phyloP scores from a whole-genome alignment of 306 rosid genomes.

The Bauhinia variegata region DNA sequence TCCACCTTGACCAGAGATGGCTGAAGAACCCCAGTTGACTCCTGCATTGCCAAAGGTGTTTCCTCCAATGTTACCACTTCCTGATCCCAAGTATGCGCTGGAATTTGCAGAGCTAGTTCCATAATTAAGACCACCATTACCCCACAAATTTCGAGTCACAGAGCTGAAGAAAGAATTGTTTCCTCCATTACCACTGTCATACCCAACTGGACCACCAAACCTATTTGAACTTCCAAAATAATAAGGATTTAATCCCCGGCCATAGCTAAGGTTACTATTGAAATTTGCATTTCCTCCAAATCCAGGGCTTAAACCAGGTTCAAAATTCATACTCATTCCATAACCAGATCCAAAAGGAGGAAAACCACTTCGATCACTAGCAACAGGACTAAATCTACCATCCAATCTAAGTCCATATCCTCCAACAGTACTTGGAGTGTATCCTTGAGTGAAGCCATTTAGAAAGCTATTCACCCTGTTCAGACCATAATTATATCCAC shows the following conservation, averaged over 20 bases:
- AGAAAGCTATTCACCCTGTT: slow-evolving; percentile 85
- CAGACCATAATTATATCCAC: slow-evolving; percentile 71
- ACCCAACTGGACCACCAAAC: slow-evolving; percentile 64
- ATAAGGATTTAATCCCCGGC: slow-evolving; percentile 80
- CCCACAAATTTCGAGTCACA: slow-evolving; percentile 84
- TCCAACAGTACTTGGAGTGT: slow-evolving; percentile 70
- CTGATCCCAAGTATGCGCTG: slow-evolving; percentile 73
- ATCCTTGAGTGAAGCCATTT: slow-evolving; percentile 84
- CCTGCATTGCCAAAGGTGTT: slow-evolving; percentile 74
- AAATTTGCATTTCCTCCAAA: slow-evolving; percentile 79
- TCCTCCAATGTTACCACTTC: slow-evolving; percentile 75
- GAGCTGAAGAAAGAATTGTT: slow-evolving; percentile 81
- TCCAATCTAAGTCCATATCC: slow-evolving; percentile 79
- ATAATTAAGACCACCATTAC: slow-evolving; percentile 71
- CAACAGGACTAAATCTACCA: slow-evolving; percentile 88
- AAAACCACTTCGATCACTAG: slow-evolving; percentile 80
- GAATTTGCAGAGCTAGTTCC: slow-evolving; percentile 69
- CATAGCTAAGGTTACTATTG: slow-evolving; percentile 68
- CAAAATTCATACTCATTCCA: slow-evolving; percentile 84
- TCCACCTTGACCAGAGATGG: slow-evolving; percentile 67
- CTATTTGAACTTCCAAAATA: slow-evolving; percentile 73
- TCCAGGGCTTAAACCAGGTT: slow-evolving; percentile 77
- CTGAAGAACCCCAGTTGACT: slow-evolving; percentile 75
- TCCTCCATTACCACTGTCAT: slow-evolving; percentile 77
- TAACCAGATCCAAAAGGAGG: slow-evolving; percentile 82